Evolutionary conservation across 164 flowering plant genomes (phyloP).

Genomic region (Pachysandra terminalis): DNA sequence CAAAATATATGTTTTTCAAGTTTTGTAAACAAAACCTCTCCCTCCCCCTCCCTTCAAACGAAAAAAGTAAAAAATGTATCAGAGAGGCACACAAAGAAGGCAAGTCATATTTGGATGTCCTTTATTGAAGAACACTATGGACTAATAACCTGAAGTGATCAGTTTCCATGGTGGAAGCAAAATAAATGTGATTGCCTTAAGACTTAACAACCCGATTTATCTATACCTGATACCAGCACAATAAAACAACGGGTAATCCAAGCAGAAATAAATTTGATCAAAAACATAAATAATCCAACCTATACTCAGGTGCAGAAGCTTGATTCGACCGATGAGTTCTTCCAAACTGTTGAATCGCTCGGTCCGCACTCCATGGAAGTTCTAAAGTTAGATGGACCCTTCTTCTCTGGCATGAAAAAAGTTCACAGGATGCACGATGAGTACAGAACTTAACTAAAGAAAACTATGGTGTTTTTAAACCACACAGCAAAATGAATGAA

Average conservation of each 20-base stretch:
- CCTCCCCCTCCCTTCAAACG: too few relatives aligned
- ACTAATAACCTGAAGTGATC: background rate
- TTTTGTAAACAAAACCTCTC: too few relatives aligned
- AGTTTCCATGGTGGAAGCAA: background rate
- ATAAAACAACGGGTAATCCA: background rate
- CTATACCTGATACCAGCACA: background rate
- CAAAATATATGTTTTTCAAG: too few relatives aligned
- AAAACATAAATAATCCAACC: conserved; percentile 34
- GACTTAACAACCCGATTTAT: too few relatives aligned
- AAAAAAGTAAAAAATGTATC: too few relatives aligned
- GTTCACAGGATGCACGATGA: conserved; percentile 1
- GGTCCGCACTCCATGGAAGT: conserved; percentile 99
- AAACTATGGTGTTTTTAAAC: background rate
- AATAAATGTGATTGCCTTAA: too few relatives aligned
- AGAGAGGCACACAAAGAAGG: too few relatives aligned
- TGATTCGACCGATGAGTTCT: conserved; percentile 99
- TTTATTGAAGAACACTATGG: too few relatives aligned
- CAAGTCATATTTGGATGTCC: too few relatives aligned
- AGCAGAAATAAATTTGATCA: background rate
- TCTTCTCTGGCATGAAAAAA: conserved; percentile 59
- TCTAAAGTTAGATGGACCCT: conserved; percentile 95
- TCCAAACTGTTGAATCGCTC: conserved; percentile 99
- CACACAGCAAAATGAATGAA: background rate
- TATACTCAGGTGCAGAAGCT: conserved; percentile 94
- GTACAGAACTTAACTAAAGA: conserved; percentile 1